Conservation (phyloP, 2,329 filamentous ascomycete species). For the Venturia nashicola region DNA sequence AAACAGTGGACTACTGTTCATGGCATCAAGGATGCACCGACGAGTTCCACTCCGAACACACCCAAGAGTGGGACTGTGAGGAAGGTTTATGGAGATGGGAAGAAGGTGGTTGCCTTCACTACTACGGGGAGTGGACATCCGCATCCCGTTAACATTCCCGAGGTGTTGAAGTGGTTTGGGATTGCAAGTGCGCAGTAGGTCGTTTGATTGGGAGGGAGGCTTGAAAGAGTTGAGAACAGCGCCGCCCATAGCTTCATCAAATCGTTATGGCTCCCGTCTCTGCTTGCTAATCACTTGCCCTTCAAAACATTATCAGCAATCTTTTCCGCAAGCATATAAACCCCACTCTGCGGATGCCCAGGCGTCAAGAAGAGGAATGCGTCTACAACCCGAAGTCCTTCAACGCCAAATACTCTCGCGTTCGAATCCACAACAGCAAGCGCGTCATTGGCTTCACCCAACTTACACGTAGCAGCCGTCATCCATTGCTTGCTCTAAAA, state of each 20-base stretch:
- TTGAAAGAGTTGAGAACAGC: no score
- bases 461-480: slow-evolving; percentile 14
- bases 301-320: slow-evolving; percentile 11
- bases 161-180: slow-evolving; percentile 7
- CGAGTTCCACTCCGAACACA: neutral
- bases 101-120: slow-evolving; percentile 2
- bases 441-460: slow-evolving; percentile 28
- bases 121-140: slow-evolving; percentile 3
- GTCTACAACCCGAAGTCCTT: slow-evolving; percentile 38
- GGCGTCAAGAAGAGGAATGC: slow-evolving; percentile 23
- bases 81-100: slow-evolving; percentile 8
- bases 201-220: neutral
- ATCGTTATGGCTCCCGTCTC: no score
- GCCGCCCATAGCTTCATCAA: no score
- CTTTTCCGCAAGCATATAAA: slow-evolving; percentile 14
- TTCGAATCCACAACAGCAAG: slow-evolving; percentile 42
- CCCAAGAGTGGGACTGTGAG: slow-evolving; percentile 1
- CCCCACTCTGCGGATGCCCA: slow-evolving; percentile 20
- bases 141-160: slow-evolving; percentile 6
- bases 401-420: slow-evolving; percentile 40
- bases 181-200: neutral
- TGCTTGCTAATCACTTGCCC: neutral
- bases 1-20: slow-evolving; percentile 10
- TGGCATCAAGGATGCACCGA: neutral
- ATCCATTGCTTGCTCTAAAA: slow-evolving; percentile 15